Base-by-base conservation (phyloP, 2,329 filamentous ascomycete genomes). In the Fusarium fracticaudum region DNA sequence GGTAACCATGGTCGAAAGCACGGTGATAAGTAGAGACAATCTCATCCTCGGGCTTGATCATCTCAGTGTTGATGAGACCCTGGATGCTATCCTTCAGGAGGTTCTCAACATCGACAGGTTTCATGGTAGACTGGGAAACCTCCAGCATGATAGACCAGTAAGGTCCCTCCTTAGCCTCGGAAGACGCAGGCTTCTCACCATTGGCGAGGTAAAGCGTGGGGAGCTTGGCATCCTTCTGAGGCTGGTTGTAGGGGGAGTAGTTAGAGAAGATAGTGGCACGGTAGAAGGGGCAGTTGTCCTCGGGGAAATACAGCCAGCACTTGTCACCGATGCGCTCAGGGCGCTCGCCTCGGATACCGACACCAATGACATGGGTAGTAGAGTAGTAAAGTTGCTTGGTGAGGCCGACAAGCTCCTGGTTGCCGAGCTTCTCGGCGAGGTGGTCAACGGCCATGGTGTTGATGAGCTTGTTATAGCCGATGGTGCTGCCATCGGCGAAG, bases 131-230 rank as follows among this genome's bases (percentile, higher is more conserved):
- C 86, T 99, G 94, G 38, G 96, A 98, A 71, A 99, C 93, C 86
- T 99, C 96, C 78, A 99, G 87, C 96, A 99, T 99, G 88, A 99
- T 97, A 74, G 96, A 98, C 96, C 96, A 99, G 91, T 99, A 99
- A 47, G 96, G 96, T 40, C 96, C 96, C 80, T 93, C 90, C 87
- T 96, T 90, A 69, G 94, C 86, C 80, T 93, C 91, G 58, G 87
- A 88, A 78, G 90, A 93, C 71, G 87, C 84, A 66, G 95, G 90
- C 86, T 94, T 94, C 84, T 91, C 93, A 83, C 96, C 96, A 79
- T 98, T 89, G 66, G 93, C 96, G 47, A 95, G 89, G 83, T 95
- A 93, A 78, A 94, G 86, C 29, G 96, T 98, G 44, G 95, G 91
- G 64, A 99, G 91, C 89, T 97, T 96, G 81, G 89, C 92, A 66